phyloP scores from a whole-genome alignment of 2,329 filamentous ascomycete species.

The Alternaria consortialis region DNA sequence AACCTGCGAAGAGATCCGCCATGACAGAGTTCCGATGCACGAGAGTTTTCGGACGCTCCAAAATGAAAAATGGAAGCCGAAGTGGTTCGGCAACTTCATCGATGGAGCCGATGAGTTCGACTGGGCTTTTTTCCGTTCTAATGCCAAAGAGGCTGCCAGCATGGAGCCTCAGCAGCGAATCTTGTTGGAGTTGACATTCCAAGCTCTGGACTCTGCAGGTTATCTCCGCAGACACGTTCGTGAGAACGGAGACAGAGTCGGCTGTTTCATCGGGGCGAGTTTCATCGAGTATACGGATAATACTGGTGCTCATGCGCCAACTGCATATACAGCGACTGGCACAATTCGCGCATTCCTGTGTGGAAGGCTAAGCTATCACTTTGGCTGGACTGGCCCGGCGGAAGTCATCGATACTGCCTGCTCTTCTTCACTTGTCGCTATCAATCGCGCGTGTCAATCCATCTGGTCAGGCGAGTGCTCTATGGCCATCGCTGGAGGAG shows the following conservation, averaged over 20 bases:
- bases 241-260: conserved; percentile 31
- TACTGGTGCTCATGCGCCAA: conserved; percentile 19
- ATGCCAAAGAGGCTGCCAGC: conserved; percentile 27
- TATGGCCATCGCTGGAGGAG: conserved; percentile 50
- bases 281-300: conserved; percentile 44
- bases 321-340: conserved; percentile 30
- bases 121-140: conserved; percentile 39
- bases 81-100: conserved; percentile 31
- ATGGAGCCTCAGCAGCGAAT: conserved; percentile 43
- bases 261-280: conserved; percentile 45
- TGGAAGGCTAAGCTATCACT: conserved; percentile 38
- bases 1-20: conserved; percentile 16
- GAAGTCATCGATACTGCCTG: conserved; percentile 50
- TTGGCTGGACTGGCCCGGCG: conserved; percentile 36
- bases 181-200: conserved; percentile 36
- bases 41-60: conserved; percentile 17
- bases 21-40: conserved; percentile 11
- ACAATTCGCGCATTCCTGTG: conserved; percentile 33
- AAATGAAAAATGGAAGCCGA: conserved; percentile 19
- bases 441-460: conserved; percentile 41
- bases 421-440: conserved; percentile 42
- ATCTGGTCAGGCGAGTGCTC: conserved; percentile 40
- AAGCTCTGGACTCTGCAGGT: conserved; percentile 51
- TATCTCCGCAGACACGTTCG: conserved; percentile 21
- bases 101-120: conserved; percentile 46